Percentiles rank a stretch among this genome's conserved stretches.
Evolutionary conservation across 192 early-diverging fungal genomes (phyloP).

Genomic region (Coemansia aciculifera): DNA sequence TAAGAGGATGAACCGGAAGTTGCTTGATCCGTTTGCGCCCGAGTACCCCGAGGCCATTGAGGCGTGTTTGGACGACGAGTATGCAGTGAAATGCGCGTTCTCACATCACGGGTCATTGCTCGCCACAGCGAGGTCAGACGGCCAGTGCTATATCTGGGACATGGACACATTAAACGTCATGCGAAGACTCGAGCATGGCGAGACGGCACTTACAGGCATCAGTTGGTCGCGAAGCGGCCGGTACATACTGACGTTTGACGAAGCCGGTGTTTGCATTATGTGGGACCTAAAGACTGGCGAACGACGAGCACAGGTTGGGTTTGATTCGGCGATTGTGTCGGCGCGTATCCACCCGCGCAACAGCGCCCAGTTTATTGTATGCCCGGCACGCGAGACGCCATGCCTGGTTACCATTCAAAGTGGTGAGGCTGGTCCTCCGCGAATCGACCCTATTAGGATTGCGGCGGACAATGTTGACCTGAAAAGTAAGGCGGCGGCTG

Average conservation of each 20-base stretch:
- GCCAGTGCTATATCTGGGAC: slow-evolving; percentile 81
- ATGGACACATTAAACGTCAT: slow-evolving; percentile 81
- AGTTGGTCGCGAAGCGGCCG: slow-evolving; percentile 84
- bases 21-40: slow-evolving; percentile 76
- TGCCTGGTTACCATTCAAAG: slow-evolving; percentile 31
- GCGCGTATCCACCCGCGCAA: slow-evolving; percentile 81
- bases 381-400: slow-evolving; percentile 33
- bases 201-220: slow-evolving; percentile 71
- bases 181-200: slow-evolving; percentile 72
- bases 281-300: slow-evolving; percentile 78
- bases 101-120: slow-evolving; percentile 79
- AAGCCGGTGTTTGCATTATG: slow-evolving; percentile 79
- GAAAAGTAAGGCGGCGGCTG: slow-evolving; percentile 40
- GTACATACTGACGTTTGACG: slow-evolving; percentile 76
- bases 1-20: slow-evolving; percentile 55
- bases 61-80: slow-evolving; percentile 71
- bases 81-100: slow-evolving; percentile 69
- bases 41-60: slow-evolving; percentile 80
- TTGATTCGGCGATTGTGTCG: slow-evolving; percentile 67
- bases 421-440: background rate
- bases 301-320: slow-evolving; percentile 61
- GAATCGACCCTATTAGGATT: slow-evolving; percentile 24
- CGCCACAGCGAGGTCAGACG: slow-evolving; percentile 79
- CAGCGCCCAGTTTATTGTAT: slow-evolving; percentile 33
- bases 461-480: slow-evolving; percentile 22